A percentile compares a stretch with the other conserved stretches of the same genome.
phyloP scores from a whole-genome alignment of 2,329 filamentous ascomycete genomes.

The Trichoderma citrinoviride region DNA sequence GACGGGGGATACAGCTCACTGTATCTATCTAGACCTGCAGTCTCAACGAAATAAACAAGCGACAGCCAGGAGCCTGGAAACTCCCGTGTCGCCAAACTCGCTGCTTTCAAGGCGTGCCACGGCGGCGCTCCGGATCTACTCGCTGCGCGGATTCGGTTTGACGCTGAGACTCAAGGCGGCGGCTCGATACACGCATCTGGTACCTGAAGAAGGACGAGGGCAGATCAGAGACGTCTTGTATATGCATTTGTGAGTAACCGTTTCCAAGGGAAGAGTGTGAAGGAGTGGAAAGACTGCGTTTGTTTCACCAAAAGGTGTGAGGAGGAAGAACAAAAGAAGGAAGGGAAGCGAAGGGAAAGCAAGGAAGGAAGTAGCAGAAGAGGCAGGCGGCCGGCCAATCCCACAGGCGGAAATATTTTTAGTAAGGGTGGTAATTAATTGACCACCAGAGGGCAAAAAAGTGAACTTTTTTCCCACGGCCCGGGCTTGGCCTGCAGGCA shows the following conservation, averaged over 20 bases:
- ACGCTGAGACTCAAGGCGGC: conserved; percentile 48
- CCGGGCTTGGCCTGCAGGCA: background rate
- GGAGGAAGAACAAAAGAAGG: conserved; percentile 22
- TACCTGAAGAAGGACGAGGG: conserved; percentile 50
- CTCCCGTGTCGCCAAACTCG: conserved; percentile 19
- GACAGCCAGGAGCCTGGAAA: background rate
- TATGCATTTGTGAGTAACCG: conserved; percentile 51
- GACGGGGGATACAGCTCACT: conserved; percentile 13
- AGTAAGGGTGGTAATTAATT: conserved; percentile 16
- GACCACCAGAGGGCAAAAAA: conserved; percentile 7
- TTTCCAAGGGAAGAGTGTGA: conserved; percentile 22
- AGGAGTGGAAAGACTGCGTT: background rate
- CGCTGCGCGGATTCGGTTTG: conserved; percentile 52
- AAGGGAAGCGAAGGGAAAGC: background rate
- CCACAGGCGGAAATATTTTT: conserved; percentile 18
- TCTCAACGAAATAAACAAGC: background rate
- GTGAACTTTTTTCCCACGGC: background rate
- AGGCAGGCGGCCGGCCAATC: background rate
- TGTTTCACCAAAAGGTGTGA: conserved; percentile 19
- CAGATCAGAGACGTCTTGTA: conserved; percentile 46
- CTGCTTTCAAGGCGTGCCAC: conserved; percentile 46
- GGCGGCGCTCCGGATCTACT: conserved; percentile 59
- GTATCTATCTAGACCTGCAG: background rate
- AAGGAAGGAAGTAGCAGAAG: conserved; percentile 12
- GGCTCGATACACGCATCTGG: conserved; percentile 57